Evolutionary conservation across 2,329 filamentous ascomycete species (phyloP), one percentile per base, ranked within the genome.

Genomic region (Colletotrichum zoysiae): DNA sequence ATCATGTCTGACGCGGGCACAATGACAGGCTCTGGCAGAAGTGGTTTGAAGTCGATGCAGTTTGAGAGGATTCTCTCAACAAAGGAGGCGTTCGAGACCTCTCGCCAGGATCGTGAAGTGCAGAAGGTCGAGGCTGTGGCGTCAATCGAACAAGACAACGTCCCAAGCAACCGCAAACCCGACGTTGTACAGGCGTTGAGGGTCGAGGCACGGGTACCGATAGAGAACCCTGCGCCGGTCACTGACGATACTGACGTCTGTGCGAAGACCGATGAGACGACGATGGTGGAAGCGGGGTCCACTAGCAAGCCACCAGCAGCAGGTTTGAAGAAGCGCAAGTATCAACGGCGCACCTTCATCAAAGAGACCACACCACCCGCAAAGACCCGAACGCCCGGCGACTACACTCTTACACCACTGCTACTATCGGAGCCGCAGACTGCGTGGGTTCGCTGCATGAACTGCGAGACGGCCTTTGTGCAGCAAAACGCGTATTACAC

Each of bases 401-500:
- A 96, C 81, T 98, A 98, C 82, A 91, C 93, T 40, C 89, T 95
- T 26, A 97, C 94, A 0, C 87, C 90, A 0, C 86, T 91, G 16
- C 86, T 98, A 0, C 89, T 98, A 0, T 90, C 91, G 0, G 91
- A 95, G 74, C 90, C 92, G 0, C 85, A 83, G 86, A 95, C 85
- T 85, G 94, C 86, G 78, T 98, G 95, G 95, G 93, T 97, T 56
- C 90, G 94, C 74, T 99, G 96, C 82, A 93, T 90, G 63, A 94
- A 93, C 35, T 99, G 96, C 82, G 88, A 89, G 61, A 87, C 88
- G 1, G 90, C 91, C 71, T 99, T 98, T 79, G 92, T 98, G 7
- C 95, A 98, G 80, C 87, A 90, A 51, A 93, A 98, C 74, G 94
- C 94, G 0, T 98, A 97, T 80, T 92, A 91, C 75, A 98, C 95